Base-by-base conservation (phyloP, 225 moss, liverwort and hornwort genomes). In the Lunularia cruciata region DNA sequence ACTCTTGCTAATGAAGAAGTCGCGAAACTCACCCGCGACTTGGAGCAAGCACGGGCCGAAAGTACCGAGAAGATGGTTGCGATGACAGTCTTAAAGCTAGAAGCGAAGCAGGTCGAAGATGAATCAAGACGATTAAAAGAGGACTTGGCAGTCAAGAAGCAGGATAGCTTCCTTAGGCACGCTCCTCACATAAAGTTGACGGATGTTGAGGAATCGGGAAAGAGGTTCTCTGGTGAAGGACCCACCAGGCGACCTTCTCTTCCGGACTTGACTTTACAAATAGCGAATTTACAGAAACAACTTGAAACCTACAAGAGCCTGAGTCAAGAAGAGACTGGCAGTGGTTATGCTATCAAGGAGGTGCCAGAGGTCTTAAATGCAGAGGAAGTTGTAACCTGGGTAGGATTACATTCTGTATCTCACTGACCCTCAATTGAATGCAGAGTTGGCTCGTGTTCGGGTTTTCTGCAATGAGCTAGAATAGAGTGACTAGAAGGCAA, bases 61-160 rank as follows among this genome's bases (percentile, higher is more conserved):
- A 68, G 72, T 8, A 75, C 67, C 69, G 82, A 83, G 23, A 53
- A 56, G 32, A 68, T 72, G 75, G 75, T 83, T 49, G 82, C 78
- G 53, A 68, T 72, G 63, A 75, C 78, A 35, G 46, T 75, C 28
- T 54, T 78, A 33, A 78, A 72, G 60, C 40, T 83, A 30, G 82
- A 78, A 53, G 63, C 40, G 22, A 78, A 75, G 39, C 74, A 47
- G 72, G 75, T 62, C 8, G 58, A 83, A 51, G 75, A 75, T 57
- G 71, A 61, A 19, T 0, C 47, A 19, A 32, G 14, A 36, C 27
- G 49, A 18, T 7, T 49, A 45, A 71, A 71, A 47, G 57, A 43
- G 43, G 14, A 33, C 9, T 46, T 65, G 22, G 75, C 60, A 47
- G 43, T 46, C 18, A 36, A 47, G 67, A 74, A 66, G 40, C 70